Evolutionary conservation across 1,284 basidiomycete species (phyloP), one percentile per base, ranked within the genome.

Genomic region (Ganoderma multipileum): DNA sequence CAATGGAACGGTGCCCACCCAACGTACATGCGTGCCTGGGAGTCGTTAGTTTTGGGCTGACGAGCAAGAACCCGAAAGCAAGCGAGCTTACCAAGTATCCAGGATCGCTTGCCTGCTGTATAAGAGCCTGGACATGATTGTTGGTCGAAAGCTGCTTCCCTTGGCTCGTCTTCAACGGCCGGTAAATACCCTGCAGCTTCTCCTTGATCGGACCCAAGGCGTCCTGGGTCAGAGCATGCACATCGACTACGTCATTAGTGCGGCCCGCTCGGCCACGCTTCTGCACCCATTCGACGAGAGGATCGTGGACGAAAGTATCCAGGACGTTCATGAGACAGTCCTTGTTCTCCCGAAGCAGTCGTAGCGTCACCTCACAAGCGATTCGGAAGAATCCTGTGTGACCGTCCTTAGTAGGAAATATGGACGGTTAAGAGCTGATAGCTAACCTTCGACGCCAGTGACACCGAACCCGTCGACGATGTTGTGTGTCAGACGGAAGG

Each of bases 271-370:
- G 65, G 16, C 65, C 68, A 20, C 67, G 55, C 38, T 67, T 68
- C 62, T 73, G 92, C 70, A 96, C 93, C 95, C 96, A 99, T 81
- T 99, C 98, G 38, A 97, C 93, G 2, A 99, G 86, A 1, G 98
- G 98, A 80, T 99, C 98, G 76, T 99, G 98, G 42, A 99, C 91
- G 80, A 99, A 99, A 0, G 98, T 95, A 78, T 99, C 97, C 47
- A 99, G 87, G 1, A 99, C 95, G 78, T 92, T 97, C 92, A 98
- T 97, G 70, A 99, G 83, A 64, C 94, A 94, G 79, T 99, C 97
- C 77, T 92, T 94, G 84, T 99, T 97, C 72, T 93, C 90, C 38
- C 96, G 89, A 41, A 99, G 86, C 39, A 99, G 85, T 68, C 91
- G 87, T 84, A 99, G 86, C 0, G 97, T 94, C 68, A 98, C 91